Conservation (phyloP, 352 stramenopile genomes). For the Phytophthora idaei region DNA sequence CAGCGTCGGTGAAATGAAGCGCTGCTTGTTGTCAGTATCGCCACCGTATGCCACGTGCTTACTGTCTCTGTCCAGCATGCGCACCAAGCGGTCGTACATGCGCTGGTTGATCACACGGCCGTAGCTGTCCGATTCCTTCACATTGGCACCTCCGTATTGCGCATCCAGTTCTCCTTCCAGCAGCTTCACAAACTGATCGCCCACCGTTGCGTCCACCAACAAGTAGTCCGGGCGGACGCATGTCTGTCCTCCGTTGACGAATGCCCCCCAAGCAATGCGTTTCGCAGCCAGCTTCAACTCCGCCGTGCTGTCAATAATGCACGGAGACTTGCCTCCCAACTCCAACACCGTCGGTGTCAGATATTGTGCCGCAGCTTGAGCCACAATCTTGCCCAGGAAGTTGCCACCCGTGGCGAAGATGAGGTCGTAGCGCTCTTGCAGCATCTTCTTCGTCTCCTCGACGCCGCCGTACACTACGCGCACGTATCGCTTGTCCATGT, state of each 20-base stretch:
- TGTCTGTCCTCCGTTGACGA: slow-evolving; percentile 93
- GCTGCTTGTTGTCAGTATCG: slow-evolving; percentile 67
- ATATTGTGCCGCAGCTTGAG: slow-evolving; percentile 87
- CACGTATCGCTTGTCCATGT: slow-evolving; percentile 78
- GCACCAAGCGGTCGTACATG: slow-evolving; percentile 55
- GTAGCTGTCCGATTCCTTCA: slow-evolving; percentile 48
- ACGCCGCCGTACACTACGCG: slow-evolving; percentile 86
- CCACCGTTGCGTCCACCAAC: slow-evolving; percentile 83
- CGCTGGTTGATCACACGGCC: slow-evolving; percentile 78
- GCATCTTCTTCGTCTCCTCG: slow-evolving; percentile 81
- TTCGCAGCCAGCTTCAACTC: slow-evolving; percentile 67
- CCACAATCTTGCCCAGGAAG: slow-evolving; percentile 91
- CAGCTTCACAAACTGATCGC: slow-evolving; percentile 59
- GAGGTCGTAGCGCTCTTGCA: slow-evolving; percentile 80
- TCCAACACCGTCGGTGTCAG: slow-evolving; percentile 97
- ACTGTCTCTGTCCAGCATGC: slow-evolving; percentile 44
- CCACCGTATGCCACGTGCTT: slow-evolving; percentile 66
- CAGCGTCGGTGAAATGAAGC: slow-evolving; percentile 88
- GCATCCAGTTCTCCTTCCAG: slow-evolving; percentile 40
- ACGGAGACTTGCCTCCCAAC: slow-evolving; percentile 93
- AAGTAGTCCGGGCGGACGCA: slow-evolving; percentile 95
- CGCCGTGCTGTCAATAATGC: slow-evolving; percentile 77
- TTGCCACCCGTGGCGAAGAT: slow-evolving; percentile 84
- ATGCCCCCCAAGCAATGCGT: slow-evolving; percentile 88
- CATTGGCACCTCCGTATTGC: slow-evolving; percentile 63